phyloP scores from a whole-genome alignment of 345 rosid genomes.

The Pugionium dolabratum region DNA sequence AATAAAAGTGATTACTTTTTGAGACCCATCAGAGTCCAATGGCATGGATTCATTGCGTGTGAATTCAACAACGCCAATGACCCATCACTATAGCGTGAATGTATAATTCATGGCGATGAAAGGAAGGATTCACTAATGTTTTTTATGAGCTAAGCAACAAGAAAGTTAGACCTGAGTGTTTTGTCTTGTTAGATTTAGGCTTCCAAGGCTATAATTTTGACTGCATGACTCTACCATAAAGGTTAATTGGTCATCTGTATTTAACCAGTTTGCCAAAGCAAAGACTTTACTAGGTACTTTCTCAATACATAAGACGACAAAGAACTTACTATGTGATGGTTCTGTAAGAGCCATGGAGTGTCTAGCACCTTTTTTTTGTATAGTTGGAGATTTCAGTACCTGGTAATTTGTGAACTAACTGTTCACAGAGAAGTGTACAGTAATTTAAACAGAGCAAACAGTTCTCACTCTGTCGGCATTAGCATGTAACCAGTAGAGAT shows the following conservation, averaged over 20 bases:
- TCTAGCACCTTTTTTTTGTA: background rate
- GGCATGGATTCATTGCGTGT: constrained; percentile 2
- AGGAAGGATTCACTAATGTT: constrained; percentile 24
- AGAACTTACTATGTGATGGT: constrained; percentile 14
- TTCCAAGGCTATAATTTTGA: background rate
- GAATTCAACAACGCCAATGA: background rate
- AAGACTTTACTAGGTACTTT: background rate
- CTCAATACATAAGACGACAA: constrained; percentile 17
- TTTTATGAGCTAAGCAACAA: constrained; percentile 10
- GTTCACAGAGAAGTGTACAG: constrained; percentile 5
- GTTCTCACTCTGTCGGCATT: constrained; percentile 26
- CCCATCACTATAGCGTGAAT: background rate
- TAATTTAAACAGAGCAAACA: constrained; percentile 2
- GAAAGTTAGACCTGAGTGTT: background rate
- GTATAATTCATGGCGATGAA: background rate
- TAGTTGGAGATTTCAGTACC: constrained; percentile 10
- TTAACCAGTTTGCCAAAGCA: constrained; percentile 5
- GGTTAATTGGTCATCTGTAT: background rate
- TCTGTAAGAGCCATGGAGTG: constrained; percentile 2
- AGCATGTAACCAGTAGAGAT: background rate
- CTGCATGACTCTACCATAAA: constrained; percentile 1
- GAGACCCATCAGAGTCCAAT: background rate
- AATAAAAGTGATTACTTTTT: no score
- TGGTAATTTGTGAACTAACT: background rate
- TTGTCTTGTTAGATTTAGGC: background rate